phyloP scores from a whole-genome alignment of 2,329 filamentous ascomycete species.

The Aulographum hederae region DNA sequence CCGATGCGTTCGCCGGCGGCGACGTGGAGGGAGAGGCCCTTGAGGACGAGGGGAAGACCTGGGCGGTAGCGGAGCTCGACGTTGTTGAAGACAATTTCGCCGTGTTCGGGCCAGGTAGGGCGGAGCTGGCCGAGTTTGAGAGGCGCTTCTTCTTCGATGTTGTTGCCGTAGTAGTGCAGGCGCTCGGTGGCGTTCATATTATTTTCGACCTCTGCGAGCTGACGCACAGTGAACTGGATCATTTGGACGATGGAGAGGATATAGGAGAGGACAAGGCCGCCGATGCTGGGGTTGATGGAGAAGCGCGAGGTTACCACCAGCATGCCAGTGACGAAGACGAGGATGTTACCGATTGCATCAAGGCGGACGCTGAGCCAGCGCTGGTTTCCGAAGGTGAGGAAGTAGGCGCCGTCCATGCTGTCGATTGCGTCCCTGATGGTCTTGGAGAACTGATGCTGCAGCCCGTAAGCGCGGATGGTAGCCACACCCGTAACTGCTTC shows the following conservation, averaged over 20 bases:
- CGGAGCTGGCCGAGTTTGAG: slow-evolving; percentile 55
- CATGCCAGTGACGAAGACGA: slow-evolving; percentile 79
- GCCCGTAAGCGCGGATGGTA: slow-evolving; percentile 75
- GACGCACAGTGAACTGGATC: slow-evolving; percentile 88
- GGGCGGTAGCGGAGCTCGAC: slow-evolving; percentile 33
- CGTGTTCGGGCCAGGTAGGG: slow-evolving; percentile 66
- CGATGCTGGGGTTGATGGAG: slow-evolving; percentile 65
- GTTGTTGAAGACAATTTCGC: slow-evolving; percentile 40
- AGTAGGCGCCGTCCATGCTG: slow-evolving; percentile 87
- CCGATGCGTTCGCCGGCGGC: slow-evolving; percentile 61
- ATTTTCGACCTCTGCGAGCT: slow-evolving; percentile 90
- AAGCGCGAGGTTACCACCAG: slow-evolving; percentile 86
- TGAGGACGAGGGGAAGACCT: slow-evolving; percentile 29
- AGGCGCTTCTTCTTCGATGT: slow-evolving; percentile 79
- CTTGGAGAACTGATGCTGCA: slow-evolving; percentile 54
- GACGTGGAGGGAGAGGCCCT: slow-evolving; percentile 44
- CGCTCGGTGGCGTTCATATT: slow-evolving; percentile 96
- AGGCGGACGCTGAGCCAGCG: slow-evolving; percentile 78
- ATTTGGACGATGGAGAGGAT: slow-evolving; percentile 87
- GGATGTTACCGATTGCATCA: slow-evolving; percentile 62
- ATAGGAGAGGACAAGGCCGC: slow-evolving; percentile 78
- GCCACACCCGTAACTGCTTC: slow-evolving; percentile 73
- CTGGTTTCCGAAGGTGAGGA: slow-evolving; percentile 87
- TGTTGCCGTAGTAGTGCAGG: slow-evolving; percentile 71
- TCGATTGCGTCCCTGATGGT: slow-evolving; percentile 61